Evolutionary conservation across 345 rosid species (phyloP).

Genomic region (Cardamine occulta): DNA sequence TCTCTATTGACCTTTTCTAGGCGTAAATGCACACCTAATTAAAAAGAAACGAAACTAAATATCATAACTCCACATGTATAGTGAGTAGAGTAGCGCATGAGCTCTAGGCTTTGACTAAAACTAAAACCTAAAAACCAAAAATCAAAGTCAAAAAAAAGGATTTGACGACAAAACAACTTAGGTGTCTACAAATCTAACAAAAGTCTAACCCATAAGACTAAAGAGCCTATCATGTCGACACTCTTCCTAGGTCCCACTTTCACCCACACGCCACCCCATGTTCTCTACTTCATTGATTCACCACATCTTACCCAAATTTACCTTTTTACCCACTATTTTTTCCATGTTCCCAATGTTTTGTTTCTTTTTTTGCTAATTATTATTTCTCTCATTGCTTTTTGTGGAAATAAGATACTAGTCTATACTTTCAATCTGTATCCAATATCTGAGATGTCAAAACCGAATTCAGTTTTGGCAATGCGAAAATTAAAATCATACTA

Average conservation of each 20-base stretch:
- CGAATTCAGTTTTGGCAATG: not conserved
- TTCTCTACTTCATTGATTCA: conserved; percentile 27
- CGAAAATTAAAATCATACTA: not conserved
- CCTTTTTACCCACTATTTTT: conserved; percentile 37
- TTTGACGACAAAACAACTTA: conserved; percentile 40
- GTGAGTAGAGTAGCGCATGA: conserved; percentile 42
- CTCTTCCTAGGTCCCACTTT: conserved; percentile 22
- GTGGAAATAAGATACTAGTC: not conserved
- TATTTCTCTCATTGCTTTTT: conserved; percentile 17
- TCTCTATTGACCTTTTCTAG: conserved; percentile 19
- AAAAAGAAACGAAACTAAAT: conserved; percentile 11
- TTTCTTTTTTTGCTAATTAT: conserved; percentile 32
- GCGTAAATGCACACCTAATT: conserved; percentile 35
- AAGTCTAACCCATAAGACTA: conserved; percentile 32
- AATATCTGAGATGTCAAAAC: conserved; percentile 27
- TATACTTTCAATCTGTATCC: not conserved
- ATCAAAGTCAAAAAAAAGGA: conserved; percentile 27
- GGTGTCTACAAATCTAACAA: conserved; percentile 32
- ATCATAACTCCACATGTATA: conserved; percentile 25
- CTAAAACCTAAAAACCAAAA: conserved; percentile 2
- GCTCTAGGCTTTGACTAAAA: conserved; percentile 42
- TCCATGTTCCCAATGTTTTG: conserved; percentile 39
- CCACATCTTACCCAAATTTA: conserved; percentile 46
- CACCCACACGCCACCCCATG: conserved; percentile 18
- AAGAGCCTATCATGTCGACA: conserved; percentile 40